A percentile compares a stretch with the other conserved stretches of the same genome.
Evolutionary conservation across 495 filamentous ascomycete species (phyloP).

Genomic region (Diplogelasinospora grovesii): DNA sequence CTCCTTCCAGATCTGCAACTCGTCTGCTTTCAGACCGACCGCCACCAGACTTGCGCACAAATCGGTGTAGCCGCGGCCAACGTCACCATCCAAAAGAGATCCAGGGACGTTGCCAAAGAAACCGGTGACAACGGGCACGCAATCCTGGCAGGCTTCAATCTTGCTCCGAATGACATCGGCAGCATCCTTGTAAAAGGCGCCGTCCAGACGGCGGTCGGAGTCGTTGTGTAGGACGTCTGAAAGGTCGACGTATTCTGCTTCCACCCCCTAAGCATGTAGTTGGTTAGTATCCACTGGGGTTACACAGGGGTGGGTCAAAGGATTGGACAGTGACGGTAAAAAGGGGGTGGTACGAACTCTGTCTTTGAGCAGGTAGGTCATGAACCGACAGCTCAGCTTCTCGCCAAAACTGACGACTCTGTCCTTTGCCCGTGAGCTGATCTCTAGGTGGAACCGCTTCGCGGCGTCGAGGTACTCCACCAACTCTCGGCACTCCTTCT

Average conservation of each 20-base stretch:
- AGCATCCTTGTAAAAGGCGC: conserved; percentile 73
- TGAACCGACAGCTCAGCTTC: conserved; percentile 83
- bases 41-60: conserved; percentile 79
- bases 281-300: not conserved
- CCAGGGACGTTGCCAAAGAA: conserved; percentile 86
- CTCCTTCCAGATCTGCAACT: conserved; percentile 91
- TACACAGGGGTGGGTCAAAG: not conserved
- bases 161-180: conserved; percentile 57
- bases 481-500: conserved; percentile 61
- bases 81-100: conserved; percentile 63
- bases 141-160: conserved; percentile 60
- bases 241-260: conserved; percentile 81
- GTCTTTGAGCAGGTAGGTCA: conserved; percentile 75
- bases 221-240: conserved; percentile 65
- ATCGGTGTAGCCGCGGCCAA: conserved; percentile 86
- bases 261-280: no score
- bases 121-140: conserved; percentile 72
- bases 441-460: conserved; percentile 56
- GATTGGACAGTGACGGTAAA: conserved; percentile 9
- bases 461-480: conserved; percentile 49
- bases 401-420: conserved; percentile 88
- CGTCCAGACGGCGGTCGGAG: conserved; percentile 56
- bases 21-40: conserved; percentile 67
- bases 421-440: conserved; percentile 77
- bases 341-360: no score